These are phyloP conservation scores for Hanseniaspora hatyaiensis DNA, from an alignment of 805 yeast genomes.

Conservation along the genomic window DNA sequence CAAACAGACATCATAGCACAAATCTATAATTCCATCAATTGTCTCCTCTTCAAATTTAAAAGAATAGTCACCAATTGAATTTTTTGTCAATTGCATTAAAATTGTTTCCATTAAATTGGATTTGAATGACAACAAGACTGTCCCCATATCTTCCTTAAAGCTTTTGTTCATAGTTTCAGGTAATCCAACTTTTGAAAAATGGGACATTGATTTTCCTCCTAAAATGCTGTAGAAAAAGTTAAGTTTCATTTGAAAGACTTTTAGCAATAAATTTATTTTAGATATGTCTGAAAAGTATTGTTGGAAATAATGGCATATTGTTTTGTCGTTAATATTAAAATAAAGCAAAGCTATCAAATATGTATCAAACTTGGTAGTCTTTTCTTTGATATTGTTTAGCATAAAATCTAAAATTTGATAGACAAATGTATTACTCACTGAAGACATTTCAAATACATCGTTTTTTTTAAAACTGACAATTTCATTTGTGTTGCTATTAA, in stretches of 20 bases:
- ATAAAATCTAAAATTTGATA: conserved; percentile 2
- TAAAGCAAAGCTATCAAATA: background rate
- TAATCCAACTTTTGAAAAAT: background rate
- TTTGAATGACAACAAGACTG: conserved; percentile 1
- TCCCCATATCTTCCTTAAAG: background rate
- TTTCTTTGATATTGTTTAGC: background rate
- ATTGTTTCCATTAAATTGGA: conserved; percentile 3
- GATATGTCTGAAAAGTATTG: background rate
- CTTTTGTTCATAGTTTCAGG: background rate
- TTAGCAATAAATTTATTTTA: background rate
- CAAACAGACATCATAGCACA: conserved; percentile 7
- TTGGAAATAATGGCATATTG: background rate
- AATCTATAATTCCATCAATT: background rate
- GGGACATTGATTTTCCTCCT: background rate
- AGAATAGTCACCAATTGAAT: background rate
- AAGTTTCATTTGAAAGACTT: background rate
- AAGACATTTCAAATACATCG: conserved; percentile 10
- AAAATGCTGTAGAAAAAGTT: background rate
- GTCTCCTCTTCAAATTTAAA: background rate
- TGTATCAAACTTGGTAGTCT: background rate
- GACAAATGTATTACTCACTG: background rate
- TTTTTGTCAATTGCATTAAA: background rate
- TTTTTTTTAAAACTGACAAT: background rate
- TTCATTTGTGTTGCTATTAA: conserved; percentile 5
- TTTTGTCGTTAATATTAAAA: background rate